Evolutionary conservation across 2,329 filamentous ascomycete genomes (phyloP).

Genomic region (Ophiostoma australiae): DNA sequence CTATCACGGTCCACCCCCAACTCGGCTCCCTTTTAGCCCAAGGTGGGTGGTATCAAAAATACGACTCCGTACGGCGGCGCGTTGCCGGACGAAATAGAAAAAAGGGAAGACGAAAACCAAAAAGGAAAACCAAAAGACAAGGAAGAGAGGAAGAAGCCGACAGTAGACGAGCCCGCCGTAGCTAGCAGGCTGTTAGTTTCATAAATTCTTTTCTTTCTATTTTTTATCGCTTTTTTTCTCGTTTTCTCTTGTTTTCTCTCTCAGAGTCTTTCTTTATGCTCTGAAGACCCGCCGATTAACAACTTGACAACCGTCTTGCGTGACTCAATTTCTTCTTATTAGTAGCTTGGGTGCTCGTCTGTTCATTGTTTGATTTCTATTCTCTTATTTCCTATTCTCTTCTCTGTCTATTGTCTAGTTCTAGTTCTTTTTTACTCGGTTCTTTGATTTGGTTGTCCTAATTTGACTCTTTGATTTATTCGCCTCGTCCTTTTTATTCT

Average conservation of each 20-base stretch:
- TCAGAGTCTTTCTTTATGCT: not conserved
- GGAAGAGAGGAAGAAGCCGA: not conserved
- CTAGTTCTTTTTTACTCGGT: not conserved
- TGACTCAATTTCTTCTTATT: slow-evolving; percentile 9
- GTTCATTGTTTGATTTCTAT: not conserved
- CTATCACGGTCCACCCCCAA: not conserved
- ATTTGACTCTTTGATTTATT: no score
- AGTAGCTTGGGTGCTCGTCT: not conserved
- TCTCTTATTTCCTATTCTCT: not conserved
- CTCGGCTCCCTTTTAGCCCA: slow-evolving; percentile 8
- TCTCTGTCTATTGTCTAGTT: not conserved
- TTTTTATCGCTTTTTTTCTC: not conserved
- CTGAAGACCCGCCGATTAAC: not conserved
- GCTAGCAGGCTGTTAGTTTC: not conserved
- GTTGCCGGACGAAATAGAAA: slow-evolving; percentile 13
- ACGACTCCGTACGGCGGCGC: slow-evolving; percentile 22
- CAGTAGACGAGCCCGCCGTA: not conserved
- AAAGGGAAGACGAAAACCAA: no score
- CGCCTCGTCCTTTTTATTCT: no score
- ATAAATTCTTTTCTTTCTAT: not conserved
- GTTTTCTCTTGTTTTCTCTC: not conserved
- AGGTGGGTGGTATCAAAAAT: slow-evolving; percentile 12
- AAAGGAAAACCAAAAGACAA: not conserved
- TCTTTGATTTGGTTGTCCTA: not conserved
- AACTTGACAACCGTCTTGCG: not conserved